A percentile compares a stretch with the other conserved stretches of the same genome.
Evolutionary conservation across 345 rosid species (phyloP).

Genomic region (Combretum micranthum): DNA sequence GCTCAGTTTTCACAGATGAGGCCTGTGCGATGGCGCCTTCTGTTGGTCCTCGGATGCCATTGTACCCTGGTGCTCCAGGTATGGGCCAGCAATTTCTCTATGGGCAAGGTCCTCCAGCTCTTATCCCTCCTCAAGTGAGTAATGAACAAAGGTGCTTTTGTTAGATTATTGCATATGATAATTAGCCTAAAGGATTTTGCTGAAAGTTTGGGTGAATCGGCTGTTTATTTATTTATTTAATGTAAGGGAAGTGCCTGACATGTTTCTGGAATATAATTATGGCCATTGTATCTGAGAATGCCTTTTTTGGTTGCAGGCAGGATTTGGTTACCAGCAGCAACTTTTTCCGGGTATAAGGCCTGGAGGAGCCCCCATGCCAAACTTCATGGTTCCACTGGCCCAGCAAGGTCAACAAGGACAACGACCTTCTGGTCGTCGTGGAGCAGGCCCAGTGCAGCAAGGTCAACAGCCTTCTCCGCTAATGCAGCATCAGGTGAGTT

Average conservation of each 20-base stretch:
- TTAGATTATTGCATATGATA: too few species aligned
- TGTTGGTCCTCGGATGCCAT: conserved; percentile 61
- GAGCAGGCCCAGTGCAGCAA: conserved; percentile 50
- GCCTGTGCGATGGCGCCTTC: conserved; percentile 57
- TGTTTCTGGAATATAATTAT: too few species aligned
- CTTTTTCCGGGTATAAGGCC: conserved; percentile 83
- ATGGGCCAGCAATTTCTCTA: conserved; percentile 67
- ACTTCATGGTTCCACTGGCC: conserved; percentile 55
- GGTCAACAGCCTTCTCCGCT: conserved; percentile 52
- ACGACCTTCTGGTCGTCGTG: conserved; percentile 60
- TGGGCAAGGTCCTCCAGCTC: conserved; percentile 70
- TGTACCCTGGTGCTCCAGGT: conserved; percentile 65
- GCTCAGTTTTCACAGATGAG: conserved; percentile 76
- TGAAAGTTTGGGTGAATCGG: too few species aligned
- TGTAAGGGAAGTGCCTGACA: too few species aligned
- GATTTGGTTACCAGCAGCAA: conserved; percentile 82
- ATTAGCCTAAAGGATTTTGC: too few species aligned
- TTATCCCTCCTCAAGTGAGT: conserved; percentile 58
- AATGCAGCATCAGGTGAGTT: conserved; percentile 54
- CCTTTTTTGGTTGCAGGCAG: conserved; percentile 31
- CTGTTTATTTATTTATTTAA: too few species aligned
- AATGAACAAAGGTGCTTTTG: too few species aligned
- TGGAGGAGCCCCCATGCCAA: conserved; percentile 60
- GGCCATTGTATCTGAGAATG: too few species aligned
- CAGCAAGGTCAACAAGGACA: conserved; percentile 62